Base-by-base conservation (phyloP, 1,284 basidiomycete species). In the Mycena citricolor region DNA sequence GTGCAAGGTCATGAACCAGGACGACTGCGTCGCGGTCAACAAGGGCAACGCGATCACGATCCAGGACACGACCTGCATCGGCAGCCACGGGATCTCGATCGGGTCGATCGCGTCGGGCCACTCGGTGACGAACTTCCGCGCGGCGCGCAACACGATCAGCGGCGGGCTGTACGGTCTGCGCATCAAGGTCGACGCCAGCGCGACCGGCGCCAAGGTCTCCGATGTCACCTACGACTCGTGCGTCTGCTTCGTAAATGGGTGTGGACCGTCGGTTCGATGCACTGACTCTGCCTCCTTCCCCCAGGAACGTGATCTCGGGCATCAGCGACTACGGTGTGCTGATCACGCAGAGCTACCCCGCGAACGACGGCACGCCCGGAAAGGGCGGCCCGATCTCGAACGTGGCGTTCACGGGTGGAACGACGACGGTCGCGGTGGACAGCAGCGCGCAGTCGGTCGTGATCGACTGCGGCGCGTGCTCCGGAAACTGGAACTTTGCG, bases 21-120 rank as follows among this genome's bases (percentile, higher is more conserved):
- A n/a, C n/a, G n/a, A n/a, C n/a, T n/a, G n/a, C n/a, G 59, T 83
- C 25, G 77, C 81, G 8, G 77, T 83, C 57, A 81, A 79, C 58
- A 61, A 60, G 32, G 81, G 80, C 7, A 62, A 64, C 24, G 77
- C 76, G 58, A 77, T 84, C 47, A 54, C 71, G 34, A 77, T 83
- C 59, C 62, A 68, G 40, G 59, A 73, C 21, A 80, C 78, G 56
- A 69, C 66, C 17, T 84, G 82, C 59, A 62, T 64, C 2, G 67
- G 69, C 11, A 78, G 81, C 4, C 81, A 84, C 46, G 81, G 82
- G 24, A 73, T 81, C 45, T 80, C 77, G 4, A 68, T 84, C 20
- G 80, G 81, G 17, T 82, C 79, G 1, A 74, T 81, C 46, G 41
- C 55, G 23, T 75, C 73, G 1, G 59, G 67, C 32, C 64, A 60